These are phyloP conservation scores for Exutisphaerella laricina DNA, from an alignment of 2,329 filamentous ascomycete genomes.

Conservation along the genomic window DNA sequence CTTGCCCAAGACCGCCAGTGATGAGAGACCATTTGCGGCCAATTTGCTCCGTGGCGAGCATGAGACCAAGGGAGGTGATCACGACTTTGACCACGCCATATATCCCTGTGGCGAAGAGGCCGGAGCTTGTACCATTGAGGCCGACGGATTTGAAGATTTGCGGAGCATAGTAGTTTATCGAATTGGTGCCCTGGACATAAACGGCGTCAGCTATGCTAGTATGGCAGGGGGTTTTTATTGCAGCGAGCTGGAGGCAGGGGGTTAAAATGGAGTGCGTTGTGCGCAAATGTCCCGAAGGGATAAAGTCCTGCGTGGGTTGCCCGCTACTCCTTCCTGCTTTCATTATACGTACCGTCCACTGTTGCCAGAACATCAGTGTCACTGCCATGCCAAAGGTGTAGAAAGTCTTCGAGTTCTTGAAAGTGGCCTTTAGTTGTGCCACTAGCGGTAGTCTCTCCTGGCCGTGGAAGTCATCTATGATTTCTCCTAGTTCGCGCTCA, in stretches of 20 bases:
- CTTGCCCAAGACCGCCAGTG: constrained; percentile 39
- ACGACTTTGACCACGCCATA: constrained; percentile 46
- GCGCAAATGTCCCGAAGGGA: too few species aligned
- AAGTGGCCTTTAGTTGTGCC: constrained; percentile 37
- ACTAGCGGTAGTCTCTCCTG: constrained; percentile 39
- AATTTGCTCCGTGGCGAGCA: constrained; percentile 42
- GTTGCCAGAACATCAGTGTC: constrained; percentile 42
- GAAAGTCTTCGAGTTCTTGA: constrained; percentile 36
- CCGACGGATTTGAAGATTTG: constrained; percentile 43
- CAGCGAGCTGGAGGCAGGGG: too few species aligned
- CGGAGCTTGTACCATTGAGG: constrained; percentile 34
- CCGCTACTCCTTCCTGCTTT: too few species aligned
- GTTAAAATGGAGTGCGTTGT: too few species aligned
- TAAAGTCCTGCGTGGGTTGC: too few species aligned
- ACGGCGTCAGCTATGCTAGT: constrained; percentile 32
- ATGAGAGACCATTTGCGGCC: constrained; percentile 43
- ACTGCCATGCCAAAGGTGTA: constrained; percentile 41
- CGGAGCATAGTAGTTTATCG: constrained; percentile 41
- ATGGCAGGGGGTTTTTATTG: too few species aligned
- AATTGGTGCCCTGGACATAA: constrained; percentile 32
- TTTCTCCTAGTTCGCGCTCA: constrained; percentile 39
- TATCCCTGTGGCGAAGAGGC: constrained; percentile 44
- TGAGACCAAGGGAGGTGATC: constrained; percentile 40
- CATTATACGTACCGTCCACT: constrained; percentile 36
- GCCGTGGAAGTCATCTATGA: constrained; percentile 41